phyloP scores from a whole-genome alignment of 257 asterid species.

The Solanum chilense region DNA sequence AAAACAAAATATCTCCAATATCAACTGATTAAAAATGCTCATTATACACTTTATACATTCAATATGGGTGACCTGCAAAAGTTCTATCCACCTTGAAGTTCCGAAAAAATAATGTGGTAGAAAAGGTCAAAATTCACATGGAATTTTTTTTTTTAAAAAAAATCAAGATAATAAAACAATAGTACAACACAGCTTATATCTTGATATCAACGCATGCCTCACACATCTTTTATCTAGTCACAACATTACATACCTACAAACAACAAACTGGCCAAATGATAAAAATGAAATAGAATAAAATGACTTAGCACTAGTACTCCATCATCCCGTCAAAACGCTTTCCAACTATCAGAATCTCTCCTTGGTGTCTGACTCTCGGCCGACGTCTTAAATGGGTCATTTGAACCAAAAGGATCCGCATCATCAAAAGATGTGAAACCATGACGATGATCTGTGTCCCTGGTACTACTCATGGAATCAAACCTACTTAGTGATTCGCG shows the following conservation, averaged over 20 bases:
- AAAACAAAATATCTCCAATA: neutral
- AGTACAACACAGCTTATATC: neutral
- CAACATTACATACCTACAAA: neutral
- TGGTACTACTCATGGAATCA: slow-evolving; percentile 49
- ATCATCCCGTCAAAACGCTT: slow-evolving; percentile 44
- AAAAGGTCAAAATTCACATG: neutral
- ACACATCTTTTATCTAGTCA: neutral
- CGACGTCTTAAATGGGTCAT: slow-evolving; percentile 56
- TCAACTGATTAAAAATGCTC: neutral
- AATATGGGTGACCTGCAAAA: slow-evolving; percentile 4
- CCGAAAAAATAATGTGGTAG: neutral
- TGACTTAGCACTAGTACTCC: neutral
- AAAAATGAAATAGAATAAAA: neutral
- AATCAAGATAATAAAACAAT: neutral
- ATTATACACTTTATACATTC: slow-evolving; percentile 21
- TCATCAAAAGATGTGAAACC: slow-evolving; percentile 72
- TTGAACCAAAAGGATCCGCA: slow-evolving; percentile 65
- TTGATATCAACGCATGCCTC: neutral
- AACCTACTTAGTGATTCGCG: slow-evolving; percentile 38
- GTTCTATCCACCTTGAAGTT: neutral
- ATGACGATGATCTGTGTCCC: slow-evolving; percentile 54
- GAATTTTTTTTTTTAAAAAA: neutral
- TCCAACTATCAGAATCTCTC: slow-evolving; percentile 74
- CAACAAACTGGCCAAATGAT: neutral
- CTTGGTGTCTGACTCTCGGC: slow-evolving; percentile 54